A percentile compares a stretch with the other conserved stretches of the same genome.
These are phyloP conservation scores for Piper longum DNA, from an alignment of 164 flowering plant species.

Conservation along the genomic window DNA sequence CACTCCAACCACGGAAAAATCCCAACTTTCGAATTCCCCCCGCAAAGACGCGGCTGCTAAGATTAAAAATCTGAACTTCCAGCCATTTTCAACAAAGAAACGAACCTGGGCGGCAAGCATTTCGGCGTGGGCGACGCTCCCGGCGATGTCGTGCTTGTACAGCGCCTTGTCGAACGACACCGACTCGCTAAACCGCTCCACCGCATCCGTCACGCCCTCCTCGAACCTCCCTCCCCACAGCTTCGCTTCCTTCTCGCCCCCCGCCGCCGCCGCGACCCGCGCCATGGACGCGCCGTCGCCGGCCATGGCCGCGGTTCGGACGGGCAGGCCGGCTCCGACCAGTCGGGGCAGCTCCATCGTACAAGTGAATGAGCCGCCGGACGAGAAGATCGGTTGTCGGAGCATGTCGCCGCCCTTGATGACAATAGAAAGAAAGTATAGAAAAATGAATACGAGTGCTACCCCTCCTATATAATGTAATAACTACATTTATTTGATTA, in stretches of 20 bases:
- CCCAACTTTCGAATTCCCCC: too few species aligned
- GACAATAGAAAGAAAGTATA: too few species aligned
- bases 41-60: too few species aligned
- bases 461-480: too few species aligned
- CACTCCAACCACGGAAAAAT: too few species aligned
- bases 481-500: too few species aligned
- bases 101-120: constrained; percentile 90
- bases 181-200: constrained; percentile 95
- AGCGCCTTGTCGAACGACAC: constrained; percentile 74
- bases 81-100: not conserved
- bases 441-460: too few species aligned
- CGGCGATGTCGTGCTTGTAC: constrained; percentile 86
- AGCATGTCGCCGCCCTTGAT: not conserved
- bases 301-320: not conserved
- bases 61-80: too few species aligned
- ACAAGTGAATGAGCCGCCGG: not conserved
- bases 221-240: constrained; percentile 98
- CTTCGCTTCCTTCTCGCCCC: constrained; percentile 45
- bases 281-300: not conserved
- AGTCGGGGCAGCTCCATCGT: not conserved
- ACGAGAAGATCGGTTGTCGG: not conserved
- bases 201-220: constrained; percentile 72
- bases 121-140: constrained; percentile 84
- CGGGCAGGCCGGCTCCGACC: not conserved
- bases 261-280: not conserved